phyloP scores from a whole-genome alignment of 2,329 filamentous ascomycete genomes.

The Cladophialophora exuberans region DNA sequence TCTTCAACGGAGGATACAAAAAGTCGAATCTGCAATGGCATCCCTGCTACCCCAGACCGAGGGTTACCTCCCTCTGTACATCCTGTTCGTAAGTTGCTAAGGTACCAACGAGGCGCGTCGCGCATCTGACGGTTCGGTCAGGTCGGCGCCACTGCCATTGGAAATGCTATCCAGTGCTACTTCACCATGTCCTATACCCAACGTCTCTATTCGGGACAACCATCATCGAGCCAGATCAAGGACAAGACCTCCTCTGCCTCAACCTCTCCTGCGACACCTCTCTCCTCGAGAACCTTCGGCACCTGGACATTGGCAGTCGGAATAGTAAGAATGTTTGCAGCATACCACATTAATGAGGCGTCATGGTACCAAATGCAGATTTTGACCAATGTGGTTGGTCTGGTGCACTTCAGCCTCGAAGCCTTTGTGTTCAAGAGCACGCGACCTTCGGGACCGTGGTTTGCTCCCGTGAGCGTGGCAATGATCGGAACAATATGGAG shows the following conservation, averaged over 20 bases:
- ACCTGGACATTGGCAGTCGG: slow-evolving; percentile 84
- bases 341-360: slow-evolving; percentile 75
- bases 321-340: slow-evolving; percentile 78
- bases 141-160: slow-evolving; percentile 80
- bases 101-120: slow-evolving; percentile 53
- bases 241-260: slow-evolving; percentile 2
- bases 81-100: slow-evolving; percentile 31
- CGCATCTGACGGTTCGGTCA: slow-evolving; percentile 54
- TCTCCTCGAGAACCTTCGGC: slow-evolving; percentile 79
- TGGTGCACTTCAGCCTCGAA: slow-evolving; percentile 78
- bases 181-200: slow-evolving; percentile 76
- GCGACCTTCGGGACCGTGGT: slow-evolving; percentile 62
- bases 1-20: background rate
- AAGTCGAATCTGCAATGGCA: slow-evolving; percentile 6
- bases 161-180: slow-evolving; percentile 86
- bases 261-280: slow-evolving; percentile 65
- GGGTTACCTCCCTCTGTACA: slow-evolving; percentile 31
- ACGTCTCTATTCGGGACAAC: slow-evolving; percentile 67
- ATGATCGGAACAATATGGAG: slow-evolving; percentile 64
- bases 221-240: slow-evolving; percentile 30
- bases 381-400: slow-evolving; percentile 79
- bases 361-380: slow-evolving; percentile 78
- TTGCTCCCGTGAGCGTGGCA: slow-evolving; percentile 62
- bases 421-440: slow-evolving; percentile 78
- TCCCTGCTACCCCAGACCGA: slow-evolving; percentile 26